Base-by-base conservation (phyloP, 108 stramenopile genomes). In the Nitzschia sp. region DNA sequence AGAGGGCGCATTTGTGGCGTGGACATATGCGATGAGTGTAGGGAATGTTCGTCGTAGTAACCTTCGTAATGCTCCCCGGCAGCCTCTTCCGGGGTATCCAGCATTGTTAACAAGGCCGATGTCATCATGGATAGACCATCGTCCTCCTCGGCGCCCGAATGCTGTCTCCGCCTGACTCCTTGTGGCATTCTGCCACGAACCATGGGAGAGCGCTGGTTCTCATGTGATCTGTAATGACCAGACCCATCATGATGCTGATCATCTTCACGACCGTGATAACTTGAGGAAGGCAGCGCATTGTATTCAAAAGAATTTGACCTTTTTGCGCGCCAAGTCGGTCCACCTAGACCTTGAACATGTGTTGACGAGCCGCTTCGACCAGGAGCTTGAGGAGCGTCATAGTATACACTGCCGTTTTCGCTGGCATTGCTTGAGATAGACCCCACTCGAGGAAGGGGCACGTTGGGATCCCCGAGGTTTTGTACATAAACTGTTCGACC, bases 91-190 rank as follows among this genome's bases (percentile, higher is more conserved):
- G 83, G 71, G n/a, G 78, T 83, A 26, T 87, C 88, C 31, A 93
- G 80, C 92, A 93, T 90, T 15, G 81, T 90, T 29, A 93, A 74
- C 32, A 93, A 72, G 17, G 87, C 86, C 34, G 89, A 89, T 54
- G 92, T 91, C 92, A 93, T 93, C 85, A 82, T 81, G 23, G 88
- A 85, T 9, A 93, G 68, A 1, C 92, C 92, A 50, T 89, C 89
- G 53, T 90, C 89, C 4, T 63, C 78, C 25, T 72, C 68, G 22
- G 59, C 65, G 11, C 23, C 53, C 36, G 31, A 58, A 22, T 8
- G 57, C 25, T 17, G 53, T 34, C 35, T 35, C 23, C 57, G 69
- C 46, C 66, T 63, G 38, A 23, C 55, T 25, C 64, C 71, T 2
- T 36, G 70, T 29, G 35, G 48, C 11, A 56, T 25, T 38, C 57